Conservation (phyloP, 2,329 filamentous ascomycete genomes). For the Arthroderma sp. region DNA sequence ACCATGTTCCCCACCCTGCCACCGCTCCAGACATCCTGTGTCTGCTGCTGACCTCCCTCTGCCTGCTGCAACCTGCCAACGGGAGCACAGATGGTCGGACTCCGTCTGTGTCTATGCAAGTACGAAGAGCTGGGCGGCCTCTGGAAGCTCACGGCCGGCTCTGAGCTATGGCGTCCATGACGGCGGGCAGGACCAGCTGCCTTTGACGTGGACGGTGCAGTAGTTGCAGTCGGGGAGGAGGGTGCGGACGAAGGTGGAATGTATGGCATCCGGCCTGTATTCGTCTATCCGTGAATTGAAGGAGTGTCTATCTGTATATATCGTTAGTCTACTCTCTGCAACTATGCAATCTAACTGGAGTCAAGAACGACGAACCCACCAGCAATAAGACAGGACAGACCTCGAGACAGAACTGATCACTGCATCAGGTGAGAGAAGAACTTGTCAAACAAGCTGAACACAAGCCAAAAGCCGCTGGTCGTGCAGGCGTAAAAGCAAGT, state of each 20-base stretch:
- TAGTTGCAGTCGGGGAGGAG: conserved; percentile 42
- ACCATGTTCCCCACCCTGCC: conserved; percentile 60
- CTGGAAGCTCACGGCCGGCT: conserved; percentile 10
- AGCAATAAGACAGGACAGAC: not conserved
- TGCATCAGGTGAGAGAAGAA: not conserved
- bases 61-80: conserved; percentile 11
- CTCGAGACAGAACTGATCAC: not conserved
- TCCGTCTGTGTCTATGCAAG: conserved; percentile 49
- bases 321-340: too few species aligned
- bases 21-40: conserved; percentile 31
- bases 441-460: too few species aligned
- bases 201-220: conserved; percentile 19
- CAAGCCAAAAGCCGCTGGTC: too few species aligned
- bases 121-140: conserved; percentile 50
- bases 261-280: conserved; percentile 38
- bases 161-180: conserved; percentile 14
- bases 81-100: conserved; percentile 39
- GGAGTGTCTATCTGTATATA: too few species aligned
- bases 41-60: not conserved
- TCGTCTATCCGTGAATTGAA: not conserved
- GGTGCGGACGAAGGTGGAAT: conserved; percentile 43
- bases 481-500: too few species aligned
- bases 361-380: not conserved
- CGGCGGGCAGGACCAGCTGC: conserved; percentile 27
- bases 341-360: too few species aligned